These are phyloP conservation scores for Diaporthe sp. DNA, from an alignment of 2,329 filamentous ascomycete species.

Conservation along the genomic window DNA sequence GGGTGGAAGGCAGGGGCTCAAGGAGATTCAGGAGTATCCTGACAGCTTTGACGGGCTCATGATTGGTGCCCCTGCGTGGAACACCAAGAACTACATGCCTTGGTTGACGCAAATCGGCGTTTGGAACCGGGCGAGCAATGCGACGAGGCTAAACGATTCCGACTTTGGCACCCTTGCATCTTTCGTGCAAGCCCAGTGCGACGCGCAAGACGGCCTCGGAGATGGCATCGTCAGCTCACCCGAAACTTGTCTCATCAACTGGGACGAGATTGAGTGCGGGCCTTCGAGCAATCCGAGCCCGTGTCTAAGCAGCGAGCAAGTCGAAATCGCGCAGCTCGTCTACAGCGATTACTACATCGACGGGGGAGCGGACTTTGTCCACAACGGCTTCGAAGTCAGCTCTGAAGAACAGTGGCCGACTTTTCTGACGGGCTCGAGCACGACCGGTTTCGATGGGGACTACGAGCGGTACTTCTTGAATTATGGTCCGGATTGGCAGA, in stretches of 20 bases:
- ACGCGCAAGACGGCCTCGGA: slow-evolving; percentile 59
- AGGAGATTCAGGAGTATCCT: slow-evolving; percentile 57
- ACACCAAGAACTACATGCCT: slow-evolving; percentile 59
- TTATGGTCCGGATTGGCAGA: slow-evolving; percentile 53
- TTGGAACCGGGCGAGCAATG: slow-evolving; percentile 60
- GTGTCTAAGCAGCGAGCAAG: slow-evolving; percentile 53
- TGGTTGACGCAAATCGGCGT: slow-evolving; percentile 58
- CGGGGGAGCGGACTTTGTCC: slow-evolving; percentile 51
- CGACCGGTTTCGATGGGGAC: slow-evolving; percentile 50
- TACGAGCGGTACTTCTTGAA: slow-evolving; percentile 56
- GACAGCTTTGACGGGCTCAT: slow-evolving; percentile 60
- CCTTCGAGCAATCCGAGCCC: slow-evolving; percentile 25
- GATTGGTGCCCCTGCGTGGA: slow-evolving; percentile 59
- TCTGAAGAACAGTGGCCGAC: slow-evolving; percentile 55
- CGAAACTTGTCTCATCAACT: slow-evolving; percentile 57
- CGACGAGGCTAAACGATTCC: slow-evolving; percentile 57
- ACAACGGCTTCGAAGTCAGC: slow-evolving; percentile 59
- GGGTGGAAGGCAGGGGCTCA: slow-evolving; percentile 64
- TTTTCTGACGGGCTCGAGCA: slow-evolving; percentile 40
- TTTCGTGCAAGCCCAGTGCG: slow-evolving; percentile 63
- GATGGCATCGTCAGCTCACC: slow-evolving; percentile 64
- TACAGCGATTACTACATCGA: slow-evolving; percentile 38
- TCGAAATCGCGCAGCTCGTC: slow-evolving; percentile 44
- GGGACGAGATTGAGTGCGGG: slow-evolving; percentile 35
- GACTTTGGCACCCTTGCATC: slow-evolving; percentile 52